Evolutionary conservation across 345 rosid genomes (phyloP).

Genomic region (Iberis pinnata): DNA sequence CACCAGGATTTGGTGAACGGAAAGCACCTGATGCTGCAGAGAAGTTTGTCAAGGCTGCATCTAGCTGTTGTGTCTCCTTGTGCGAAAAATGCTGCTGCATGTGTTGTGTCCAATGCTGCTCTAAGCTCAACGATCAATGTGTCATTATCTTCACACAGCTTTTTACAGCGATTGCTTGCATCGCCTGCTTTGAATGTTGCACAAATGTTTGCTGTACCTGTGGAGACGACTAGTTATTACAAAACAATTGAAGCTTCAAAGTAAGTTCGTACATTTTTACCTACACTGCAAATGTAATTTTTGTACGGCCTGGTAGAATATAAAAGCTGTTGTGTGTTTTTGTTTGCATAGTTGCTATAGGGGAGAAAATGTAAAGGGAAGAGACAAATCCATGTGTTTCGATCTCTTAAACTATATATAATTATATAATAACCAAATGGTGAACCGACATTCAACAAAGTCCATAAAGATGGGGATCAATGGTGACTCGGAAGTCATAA

Average conservation of each 20-base stretch:
- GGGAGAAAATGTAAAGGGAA: slow-evolving; percentile 13
- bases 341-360: slow-evolving; percentile 18
- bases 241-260: neutral
- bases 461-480: slow-evolving; percentile 23
- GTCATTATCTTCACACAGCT: slow-evolving; percentile 53
- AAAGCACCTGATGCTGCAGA: slow-evolving; percentile 74
- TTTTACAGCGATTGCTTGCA: slow-evolving; percentile 58
- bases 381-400: slow-evolving; percentile 24
- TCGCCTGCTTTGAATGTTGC: slow-evolving; percentile 80
- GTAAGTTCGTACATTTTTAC: slow-evolving; percentile 28
- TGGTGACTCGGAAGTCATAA: slow-evolving; percentile 23
- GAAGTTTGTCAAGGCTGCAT: slow-evolving; percentile 63
- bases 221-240: slow-evolving; percentile 34
- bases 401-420: slow-evolving; percentile 11
- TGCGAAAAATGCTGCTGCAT: slow-evolving; percentile 69
- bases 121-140: slow-evolving; percentile 57
- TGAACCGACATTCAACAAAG: slow-evolving; percentile 23
- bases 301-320: slow-evolving; percentile 12
- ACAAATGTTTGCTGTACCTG: slow-evolving; percentile 45
- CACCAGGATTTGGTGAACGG: slow-evolving; percentile 45
- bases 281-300: slow-evolving; percentile 14
- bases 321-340: slow-evolving; percentile 18
- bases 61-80: slow-evolving; percentile 54
- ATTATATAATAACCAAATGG: slow-evolving; percentile 1
- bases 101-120: slow-evolving; percentile 71